Percentiles rank a stretch among this genome's conserved stretches.
Evolutionary conservation across 2,329 filamentous ascomycete species (phyloP).

Genomic region (Diaporthe sp.): DNA sequence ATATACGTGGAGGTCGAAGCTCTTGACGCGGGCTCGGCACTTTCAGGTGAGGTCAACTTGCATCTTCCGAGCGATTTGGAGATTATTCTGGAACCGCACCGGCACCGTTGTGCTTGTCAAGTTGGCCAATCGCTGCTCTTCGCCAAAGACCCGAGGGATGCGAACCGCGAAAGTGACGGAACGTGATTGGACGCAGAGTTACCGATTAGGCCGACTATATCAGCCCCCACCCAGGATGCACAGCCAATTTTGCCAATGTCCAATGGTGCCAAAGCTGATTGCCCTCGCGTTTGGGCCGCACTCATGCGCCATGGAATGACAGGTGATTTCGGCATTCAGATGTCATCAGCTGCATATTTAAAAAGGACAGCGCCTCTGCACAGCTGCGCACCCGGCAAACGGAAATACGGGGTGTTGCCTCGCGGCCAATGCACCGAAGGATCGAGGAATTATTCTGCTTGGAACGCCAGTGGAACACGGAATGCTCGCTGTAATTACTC

Average conservation of each 20-base stretch:
- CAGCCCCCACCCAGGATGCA: not conserved
- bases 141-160: not conserved
- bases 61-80: not conserved
- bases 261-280: not conserved
- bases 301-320: not conserved
- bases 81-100: not conserved
- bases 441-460: too few species aligned
- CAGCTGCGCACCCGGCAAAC: not conserved
- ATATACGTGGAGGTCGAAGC: not conserved
- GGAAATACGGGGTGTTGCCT: not conserved
- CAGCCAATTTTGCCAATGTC: not conserved
- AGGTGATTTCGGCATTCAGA: not conserved
- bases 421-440: not conserved
- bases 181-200: not conserved
- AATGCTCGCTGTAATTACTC: too few species aligned
- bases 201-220: not conserved
- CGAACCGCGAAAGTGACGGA: too few species aligned
- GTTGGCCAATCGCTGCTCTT: not conserved
- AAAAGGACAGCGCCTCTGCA: not conserved
- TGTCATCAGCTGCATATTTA: not conserved
- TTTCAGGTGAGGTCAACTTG: not conserved
- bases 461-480: too few species aligned
- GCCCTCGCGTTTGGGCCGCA: not conserved
- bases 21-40: too few species aligned
- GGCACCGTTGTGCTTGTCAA: not conserved